These are phyloP conservation scores for Cutaneotrichosporon sp. DNA, from an alignment of 1,284 basidiomycete species.

Conservation along the genomic window DNA sequence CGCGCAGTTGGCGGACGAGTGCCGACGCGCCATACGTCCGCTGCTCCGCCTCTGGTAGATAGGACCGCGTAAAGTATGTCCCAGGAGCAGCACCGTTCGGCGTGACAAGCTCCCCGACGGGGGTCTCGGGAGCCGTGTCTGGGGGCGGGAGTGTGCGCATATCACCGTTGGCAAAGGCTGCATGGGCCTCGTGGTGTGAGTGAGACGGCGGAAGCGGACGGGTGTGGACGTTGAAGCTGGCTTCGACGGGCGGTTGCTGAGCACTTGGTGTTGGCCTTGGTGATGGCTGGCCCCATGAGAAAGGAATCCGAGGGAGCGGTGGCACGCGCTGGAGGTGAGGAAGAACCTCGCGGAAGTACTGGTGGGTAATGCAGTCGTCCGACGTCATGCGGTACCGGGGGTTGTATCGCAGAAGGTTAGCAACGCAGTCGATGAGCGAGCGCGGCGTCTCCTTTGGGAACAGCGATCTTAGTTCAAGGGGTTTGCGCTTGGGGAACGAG, in stretches of 20 bases:
- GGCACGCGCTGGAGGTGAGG: conserved; percentile 55
- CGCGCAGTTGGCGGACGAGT: conserved; percentile 51
- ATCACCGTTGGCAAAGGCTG: conserved; percentile 48
- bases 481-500: conserved; percentile 80
- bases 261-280: conserved; percentile 14
- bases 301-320: conserved; percentile 62
- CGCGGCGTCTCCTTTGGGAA: conserved; percentile 77
- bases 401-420: conserved; percentile 88
- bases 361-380: conserved; percentile 79
- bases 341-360: conserved; percentile 72
- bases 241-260: conserved; percentile 29
- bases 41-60: conserved; percentile 18
- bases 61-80: conserved; percentile 6
- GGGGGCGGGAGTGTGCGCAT: conserved; percentile 49
- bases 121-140: conserved; percentile 5
- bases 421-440: conserved; percentile 86
- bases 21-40: conserved; percentile 38
- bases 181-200: conserved; percentile 55
- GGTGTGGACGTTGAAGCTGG: conserved; percentile 58
- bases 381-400: conserved; percentile 82
- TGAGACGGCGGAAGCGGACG: conserved; percentile 64
- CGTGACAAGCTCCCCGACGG: conserved; percentile 12
- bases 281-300: conserved; percentile 47
- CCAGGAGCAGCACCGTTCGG: conserved; percentile 28
- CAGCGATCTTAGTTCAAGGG: conserved; percentile 70